Conservation (phyloP, 805 yeast species). For the Teunomyces barrocoloradensis region DNA sequence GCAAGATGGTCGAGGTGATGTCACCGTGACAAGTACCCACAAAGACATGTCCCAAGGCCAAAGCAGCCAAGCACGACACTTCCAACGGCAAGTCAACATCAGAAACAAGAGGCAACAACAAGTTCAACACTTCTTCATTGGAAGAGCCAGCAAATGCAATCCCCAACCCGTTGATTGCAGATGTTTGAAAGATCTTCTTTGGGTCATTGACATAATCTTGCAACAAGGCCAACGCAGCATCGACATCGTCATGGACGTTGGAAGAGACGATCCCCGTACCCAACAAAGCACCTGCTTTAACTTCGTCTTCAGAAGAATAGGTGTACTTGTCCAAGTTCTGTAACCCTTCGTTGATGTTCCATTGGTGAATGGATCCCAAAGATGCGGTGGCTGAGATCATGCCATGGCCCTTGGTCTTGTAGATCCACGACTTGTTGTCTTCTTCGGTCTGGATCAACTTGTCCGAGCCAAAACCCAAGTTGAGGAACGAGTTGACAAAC, state of each 20-base stretch:
- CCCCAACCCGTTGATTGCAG: conserved; percentile 90
- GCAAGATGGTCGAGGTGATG: conserved; percentile 86
- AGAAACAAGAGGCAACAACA: conserved; percentile 78
- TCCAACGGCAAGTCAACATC: conserved; percentile 75
- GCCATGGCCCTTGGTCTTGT: conserved; percentile 87
- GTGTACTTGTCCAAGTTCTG: conserved; percentile 86
- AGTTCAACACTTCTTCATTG: conserved; percentile 74
- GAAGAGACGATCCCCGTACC: conserved; percentile 93
- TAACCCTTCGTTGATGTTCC: conserved; percentile 89
- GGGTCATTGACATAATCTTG: conserved; percentile 76
- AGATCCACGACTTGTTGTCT: conserved; percentile 78
- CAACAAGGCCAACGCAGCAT: conserved; percentile 81
- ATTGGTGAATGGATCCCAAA: conserved; percentile 82
- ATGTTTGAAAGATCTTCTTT: conserved; percentile 61
- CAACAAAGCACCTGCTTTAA: conserved; percentile 93
- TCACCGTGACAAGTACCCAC: conserved; percentile 97
- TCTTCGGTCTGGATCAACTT: conserved; percentile 72
- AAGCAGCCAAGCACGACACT: conserved; percentile 79
- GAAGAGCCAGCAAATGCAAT: conserved; percentile 93
- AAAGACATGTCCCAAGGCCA: conserved; percentile 89
- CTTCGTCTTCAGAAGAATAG: conserved; percentile 79
- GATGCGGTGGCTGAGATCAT: conserved; percentile 91
- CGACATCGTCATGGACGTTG: conserved; percentile 94
- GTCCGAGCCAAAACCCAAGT: conserved; percentile 88
- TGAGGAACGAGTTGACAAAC: conserved; percentile 89